Base-by-base conservation (phyloP, 495 filamentous ascomycete genomes). In the Penicillium coffeae region DNA sequence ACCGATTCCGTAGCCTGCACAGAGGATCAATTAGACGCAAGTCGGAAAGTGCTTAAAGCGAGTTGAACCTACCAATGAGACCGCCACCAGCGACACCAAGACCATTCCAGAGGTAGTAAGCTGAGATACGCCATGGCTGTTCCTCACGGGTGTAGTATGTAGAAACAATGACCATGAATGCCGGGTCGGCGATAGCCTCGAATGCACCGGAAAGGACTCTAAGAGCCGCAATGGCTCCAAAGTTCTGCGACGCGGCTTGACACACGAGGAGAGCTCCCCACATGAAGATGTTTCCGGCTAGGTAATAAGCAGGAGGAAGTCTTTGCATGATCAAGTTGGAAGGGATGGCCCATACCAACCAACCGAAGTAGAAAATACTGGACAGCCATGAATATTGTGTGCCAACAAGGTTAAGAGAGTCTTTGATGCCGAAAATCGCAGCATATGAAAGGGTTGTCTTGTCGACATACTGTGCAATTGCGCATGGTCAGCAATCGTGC, bases 51-150 rank as follows among this genome's bases (percentile, higher is more conserved):
- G n/a, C n/a, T n/a, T n/a, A n/a, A n/a, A n/a, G n/a, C n/a, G n/a
- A n/a, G n/a, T n/a, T n/a, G n/a, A n/a, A n/a, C n/a, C n/a, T n/a
- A n/a, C n/a, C 79, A 0, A 84, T 56, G 2, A 85, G 61, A 0
- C 81, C 82, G 22, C 80, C 79, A 1, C 78, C 65, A 7, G 79
- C 78, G 46, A 82, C 80, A 3, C 79, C 80, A 10, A 81, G 48
- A 0, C 80, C 80, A 45, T 81, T 82, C 12, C 76, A 76, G 3
- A 77, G 77, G 53, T 83, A 84, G 79, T 79, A 84, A 2, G 79
- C 47, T 4, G 77, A 80, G 36, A 83, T 78, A 13, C 81, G 73
- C 3, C 82, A 61, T 1, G 81, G 79, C 43, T 84, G 81, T 39
- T 85, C 74, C 62, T 58, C 13, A 63, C 65, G 3, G 64, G 55